Conservation (phyloP, 495 filamentous ascomycete species). For the Lasiosphaeriaceae sp. region DNA sequence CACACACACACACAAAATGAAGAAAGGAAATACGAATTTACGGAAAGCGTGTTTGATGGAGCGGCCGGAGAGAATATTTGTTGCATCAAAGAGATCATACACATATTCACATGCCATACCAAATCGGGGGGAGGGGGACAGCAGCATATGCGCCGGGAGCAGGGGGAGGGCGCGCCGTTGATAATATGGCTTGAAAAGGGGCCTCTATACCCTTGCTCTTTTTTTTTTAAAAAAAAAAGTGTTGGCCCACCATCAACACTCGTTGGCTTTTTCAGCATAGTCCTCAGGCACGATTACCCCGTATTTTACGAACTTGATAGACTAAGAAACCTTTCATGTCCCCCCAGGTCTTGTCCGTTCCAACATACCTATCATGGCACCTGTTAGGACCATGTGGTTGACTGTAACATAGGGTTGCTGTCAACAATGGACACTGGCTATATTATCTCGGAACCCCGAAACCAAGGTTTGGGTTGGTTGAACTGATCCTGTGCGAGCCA, state of each 20-base stretch:
- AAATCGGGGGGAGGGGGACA: neutral
- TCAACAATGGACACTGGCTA: too few relatives aligned
- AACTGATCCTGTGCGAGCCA: too few relatives aligned
- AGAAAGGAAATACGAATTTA: neutral
- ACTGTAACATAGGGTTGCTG: too few relatives aligned
- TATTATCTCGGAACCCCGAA: too few relatives aligned
- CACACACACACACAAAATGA: neutral
- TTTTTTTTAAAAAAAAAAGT: slow-evolving; percentile 4
- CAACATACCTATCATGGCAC: too few relatives aligned
- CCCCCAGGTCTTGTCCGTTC: too few relatives aligned
- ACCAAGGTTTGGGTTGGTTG: too few relatives aligned
- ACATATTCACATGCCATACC: slow-evolving; percentile 5
- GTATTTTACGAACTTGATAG: slow-evolving; percentile 21
- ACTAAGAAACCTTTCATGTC: slow-evolving; percentile 2
- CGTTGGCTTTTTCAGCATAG: slow-evolving; percentile 24
- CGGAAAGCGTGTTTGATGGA: too few relatives aligned
- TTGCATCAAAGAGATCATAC: neutral
- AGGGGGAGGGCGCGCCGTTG: slow-evolving; percentile 13
- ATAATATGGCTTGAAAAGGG: slow-evolving; percentile 10
- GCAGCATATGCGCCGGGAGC: too few relatives aligned
- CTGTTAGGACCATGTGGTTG: too few relatives aligned
- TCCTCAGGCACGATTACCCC: slow-evolving; percentile 13
- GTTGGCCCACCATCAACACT: slow-evolving; percentile 7
- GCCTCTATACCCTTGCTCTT: slow-evolving; percentile 24
- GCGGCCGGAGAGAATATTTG: neutral